These are phyloP conservation scores for Bimuria novae-zelandiae DNA, from an alignment of 2,329 filamentous ascomycete genomes.

Conservation along the genomic window DNA sequence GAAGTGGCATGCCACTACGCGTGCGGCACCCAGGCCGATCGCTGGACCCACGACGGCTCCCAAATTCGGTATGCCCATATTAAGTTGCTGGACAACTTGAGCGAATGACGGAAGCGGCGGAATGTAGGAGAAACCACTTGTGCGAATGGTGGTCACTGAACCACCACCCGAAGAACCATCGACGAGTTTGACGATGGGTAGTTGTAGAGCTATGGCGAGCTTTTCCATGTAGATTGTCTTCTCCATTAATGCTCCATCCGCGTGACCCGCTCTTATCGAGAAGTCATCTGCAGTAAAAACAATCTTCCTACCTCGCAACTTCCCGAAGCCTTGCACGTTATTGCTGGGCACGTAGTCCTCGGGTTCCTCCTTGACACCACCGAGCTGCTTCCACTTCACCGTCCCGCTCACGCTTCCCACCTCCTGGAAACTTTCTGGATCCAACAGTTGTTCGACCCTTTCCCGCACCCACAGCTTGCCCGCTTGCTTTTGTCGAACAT, in stretches of 20 bases:
- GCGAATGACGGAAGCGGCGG: slow-evolving; percentile 60
- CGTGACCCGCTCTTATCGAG: slow-evolving; percentile 65
- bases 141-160: slow-evolving; percentile 63
- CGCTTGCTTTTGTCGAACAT: slow-evolving; percentile 65
- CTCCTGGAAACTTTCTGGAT: slow-evolving; percentile 61
- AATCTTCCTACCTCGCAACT: slow-evolving; percentile 58
- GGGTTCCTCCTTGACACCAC: slow-evolving; percentile 52
- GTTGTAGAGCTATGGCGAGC: slow-evolving; percentile 59
- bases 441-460: slow-evolving; percentile 62
- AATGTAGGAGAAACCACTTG: slow-evolving; percentile 62
- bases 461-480: slow-evolving; percentile 70
- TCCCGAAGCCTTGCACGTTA: slow-evolving; percentile 65
- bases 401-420: slow-evolving; percentile 65
- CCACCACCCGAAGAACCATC: slow-evolving; percentile 68
- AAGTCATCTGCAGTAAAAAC: slow-evolving; percentile 69
- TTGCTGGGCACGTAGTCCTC: slow-evolving; percentile 62
- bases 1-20: slow-evolving; percentile 67
- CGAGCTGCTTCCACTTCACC: slow-evolving; percentile 60
- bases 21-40: slow-evolving; percentile 65
- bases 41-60: slow-evolving; percentile 67
- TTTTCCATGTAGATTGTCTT: slow-evolving; percentile 69
- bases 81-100: slow-evolving; percentile 62
- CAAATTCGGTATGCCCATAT: slow-evolving; percentile 66
- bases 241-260: slow-evolving; percentile 62
- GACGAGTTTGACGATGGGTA: slow-evolving; percentile 67